Evolutionary conservation across 2,329 filamentous ascomycete species (phyloP).

Genomic region (Phialophora chinensis): DNA sequence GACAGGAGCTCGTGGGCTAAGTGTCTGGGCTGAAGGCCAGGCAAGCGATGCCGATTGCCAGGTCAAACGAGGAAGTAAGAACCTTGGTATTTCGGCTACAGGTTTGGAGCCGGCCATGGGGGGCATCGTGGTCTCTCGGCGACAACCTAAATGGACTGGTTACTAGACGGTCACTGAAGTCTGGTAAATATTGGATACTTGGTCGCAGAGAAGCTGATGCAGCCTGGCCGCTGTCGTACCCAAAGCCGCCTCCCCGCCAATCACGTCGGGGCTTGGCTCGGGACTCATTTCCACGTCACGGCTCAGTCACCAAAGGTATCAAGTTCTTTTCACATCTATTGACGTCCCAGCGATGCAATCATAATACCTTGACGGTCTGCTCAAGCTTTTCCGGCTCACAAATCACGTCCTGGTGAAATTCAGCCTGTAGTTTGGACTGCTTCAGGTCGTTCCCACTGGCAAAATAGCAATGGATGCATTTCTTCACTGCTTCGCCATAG

Average conservation of each 20-base stretch:
- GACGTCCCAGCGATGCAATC: too few relatives aligned
- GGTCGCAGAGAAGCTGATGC: neutral
- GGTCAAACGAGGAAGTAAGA: conserved; percentile 50
- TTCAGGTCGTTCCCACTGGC: too few relatives aligned
- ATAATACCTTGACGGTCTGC: too few relatives aligned
- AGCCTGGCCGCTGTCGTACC: neutral
- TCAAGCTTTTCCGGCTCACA: too few relatives aligned
- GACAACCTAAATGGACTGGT: neutral
- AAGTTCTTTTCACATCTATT: too few relatives aligned
- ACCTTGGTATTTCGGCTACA: conserved; percentile 52
- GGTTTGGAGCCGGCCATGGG: conserved; percentile 51
- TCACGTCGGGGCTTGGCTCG: neutral
- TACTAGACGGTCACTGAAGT: neutral
- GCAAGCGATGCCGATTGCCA: conserved; percentile 41
- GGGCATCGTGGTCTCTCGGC: conserved; percentile 11
- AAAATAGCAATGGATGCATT: too few relatives aligned
- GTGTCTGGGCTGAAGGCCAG: conserved; percentile 25
- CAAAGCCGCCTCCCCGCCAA: neutral
- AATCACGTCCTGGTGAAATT: too few relatives aligned
- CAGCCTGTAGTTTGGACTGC: too few relatives aligned
- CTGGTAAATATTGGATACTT: neutral
- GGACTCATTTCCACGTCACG: neutral
- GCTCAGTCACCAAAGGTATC: neutral
- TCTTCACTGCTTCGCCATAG: too few relatives aligned
- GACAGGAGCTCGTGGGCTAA: conserved; percentile 14